Percentiles rank a stretch among this genome's conserved stretches.
phyloP scores from a whole-genome alignment of 768 basidiomycete genomes.

The Suillus occidentalis region DNA sequence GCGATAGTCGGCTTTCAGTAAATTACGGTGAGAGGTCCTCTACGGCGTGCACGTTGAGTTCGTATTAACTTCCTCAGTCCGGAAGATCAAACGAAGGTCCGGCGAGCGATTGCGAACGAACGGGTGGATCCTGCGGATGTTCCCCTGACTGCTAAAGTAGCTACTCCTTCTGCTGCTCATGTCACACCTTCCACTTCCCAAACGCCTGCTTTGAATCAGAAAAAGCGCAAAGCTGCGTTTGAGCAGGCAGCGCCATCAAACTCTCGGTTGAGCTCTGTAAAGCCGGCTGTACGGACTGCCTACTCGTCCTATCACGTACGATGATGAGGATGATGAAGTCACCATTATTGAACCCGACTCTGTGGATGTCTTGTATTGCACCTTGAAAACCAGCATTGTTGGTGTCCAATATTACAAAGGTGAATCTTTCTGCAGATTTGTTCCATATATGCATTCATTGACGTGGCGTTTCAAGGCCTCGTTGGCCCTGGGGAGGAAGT shows the following conservation, averaged over 20 bases:
- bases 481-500: conserved; percentile 83
- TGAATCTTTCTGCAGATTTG: conserved; percentile 20
- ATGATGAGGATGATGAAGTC: conserved; percentile 39
- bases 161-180: conserved; percentile 10
- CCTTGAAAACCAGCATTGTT: conserved; percentile 61
- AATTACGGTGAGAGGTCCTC: conserved; percentile 44
- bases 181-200: conserved; percentile 3
- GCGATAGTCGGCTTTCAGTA: conserved; percentile 50
- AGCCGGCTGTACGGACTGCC: conserved; percentile 13
- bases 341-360: conserved; percentile 44
- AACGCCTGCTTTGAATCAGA: conserved; percentile 27
- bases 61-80: conserved; percentile 34
- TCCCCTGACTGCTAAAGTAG: conserved; percentile 43
- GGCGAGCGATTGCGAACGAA: conserved; percentile 52
- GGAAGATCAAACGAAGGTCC: conserved; percentile 64
- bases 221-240: conserved; percentile 45
- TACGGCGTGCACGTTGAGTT: not conserved
- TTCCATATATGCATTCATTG: not conserved
- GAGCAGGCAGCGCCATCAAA: conserved; percentile 18
- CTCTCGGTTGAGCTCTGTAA: conserved; percentile 16
- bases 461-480: conserved; percentile 49
- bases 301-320: not conserved
- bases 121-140: conserved; percentile 59
- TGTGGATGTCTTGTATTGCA: conserved; percentile 69
- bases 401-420: conserved; percentile 85